Conservation (phyloP, 768 basidiomycete genomes). For the Podaxis carcinomalis region DNA sequence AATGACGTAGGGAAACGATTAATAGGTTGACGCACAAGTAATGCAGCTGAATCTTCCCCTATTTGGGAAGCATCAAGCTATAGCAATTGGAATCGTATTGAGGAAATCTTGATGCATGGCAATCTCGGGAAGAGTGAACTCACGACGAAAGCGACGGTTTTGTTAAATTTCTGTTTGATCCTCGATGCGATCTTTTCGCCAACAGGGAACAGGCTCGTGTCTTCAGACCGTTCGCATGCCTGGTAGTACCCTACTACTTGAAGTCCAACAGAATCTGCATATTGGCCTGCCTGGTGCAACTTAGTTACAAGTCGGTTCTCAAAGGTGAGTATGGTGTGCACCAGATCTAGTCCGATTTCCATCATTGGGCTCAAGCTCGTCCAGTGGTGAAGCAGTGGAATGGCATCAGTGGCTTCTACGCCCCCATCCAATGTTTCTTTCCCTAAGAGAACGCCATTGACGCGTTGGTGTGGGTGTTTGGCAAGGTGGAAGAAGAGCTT, state of each 20-base stretch:
- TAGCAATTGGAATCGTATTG: constrained; percentile 10
- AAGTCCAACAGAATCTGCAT: constrained; percentile 51
- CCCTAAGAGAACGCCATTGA: constrained; percentile 78
- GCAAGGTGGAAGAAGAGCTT: constrained; percentile 78
- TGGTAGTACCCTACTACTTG: constrained; percentile 74
- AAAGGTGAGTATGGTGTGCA: constrained; percentile 27
- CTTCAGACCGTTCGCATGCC: constrained; percentile 61
- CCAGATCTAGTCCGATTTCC: constrained; percentile 79
- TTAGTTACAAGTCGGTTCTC: not conserved
- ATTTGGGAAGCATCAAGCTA: constrained; percentile 63
- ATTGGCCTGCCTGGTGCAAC: constrained; percentile 45
- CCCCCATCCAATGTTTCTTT: constrained; percentile 26
- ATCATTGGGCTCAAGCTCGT: constrained; percentile 81
- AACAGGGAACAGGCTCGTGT: constrained; percentile 56
- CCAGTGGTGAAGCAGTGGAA: constrained; percentile 84
- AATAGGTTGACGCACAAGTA: constrained; percentile 44
- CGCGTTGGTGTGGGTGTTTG: constrained; percentile 71
- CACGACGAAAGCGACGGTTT: constrained; percentile 71
- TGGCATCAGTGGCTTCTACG: constrained; percentile 56
- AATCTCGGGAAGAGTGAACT: constrained; percentile 19
- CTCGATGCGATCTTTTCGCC: constrained; percentile 60
- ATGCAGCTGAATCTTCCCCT: constrained; percentile 44
- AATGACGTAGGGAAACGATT: not conserved
- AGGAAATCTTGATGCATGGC: not conserved
- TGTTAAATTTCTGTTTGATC: constrained; percentile 47